These are phyloP conservation scores for Myochromella boudieri DNA, from an alignment of 768 basidiomycete genomes.

Conservation along the genomic window DNA sequence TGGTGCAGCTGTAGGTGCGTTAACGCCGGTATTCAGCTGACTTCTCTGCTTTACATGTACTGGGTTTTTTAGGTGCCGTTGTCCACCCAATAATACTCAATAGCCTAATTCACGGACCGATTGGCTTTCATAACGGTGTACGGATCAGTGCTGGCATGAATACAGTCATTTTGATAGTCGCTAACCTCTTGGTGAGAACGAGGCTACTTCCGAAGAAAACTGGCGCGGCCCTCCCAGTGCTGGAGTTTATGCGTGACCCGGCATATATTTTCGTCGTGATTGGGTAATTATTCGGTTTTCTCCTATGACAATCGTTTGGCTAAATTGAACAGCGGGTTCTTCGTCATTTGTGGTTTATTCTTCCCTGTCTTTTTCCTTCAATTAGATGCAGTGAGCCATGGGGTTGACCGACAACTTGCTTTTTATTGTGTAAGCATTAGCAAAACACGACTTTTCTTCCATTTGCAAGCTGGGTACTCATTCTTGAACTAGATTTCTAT, in stretches of 20 bases:
- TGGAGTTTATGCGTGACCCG: slow-evolving; percentile 29
- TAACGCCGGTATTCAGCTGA: no score
- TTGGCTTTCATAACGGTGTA: slow-evolving; percentile 41
- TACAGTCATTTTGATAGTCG: slow-evolving; percentile 29
- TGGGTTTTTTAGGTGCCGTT: slow-evolving; percentile 44
- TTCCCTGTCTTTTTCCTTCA: slow-evolving; percentile 54
- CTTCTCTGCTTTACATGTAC: no score
- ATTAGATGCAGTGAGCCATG: slow-evolving; percentile 43
- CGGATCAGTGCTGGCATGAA: slow-evolving; percentile 38
- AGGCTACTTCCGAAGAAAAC: slow-evolving; percentile 32
- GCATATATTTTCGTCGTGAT: slow-evolving; percentile 25
- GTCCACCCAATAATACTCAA: slow-evolving; percentile 63
- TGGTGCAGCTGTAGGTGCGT: slow-evolving; percentile 17
- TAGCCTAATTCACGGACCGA: slow-evolving; percentile 32
- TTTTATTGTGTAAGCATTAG: slow-evolving; percentile 44
- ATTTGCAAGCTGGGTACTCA: not conserved
- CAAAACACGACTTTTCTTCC: no score
- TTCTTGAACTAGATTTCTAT: slow-evolving; percentile 40
- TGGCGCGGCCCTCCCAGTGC: slow-evolving; percentile 20
- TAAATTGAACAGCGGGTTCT: slow-evolving; percentile 21
- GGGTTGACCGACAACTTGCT: slow-evolving; percentile 38
- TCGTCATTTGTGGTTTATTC: slow-evolving; percentile 35
- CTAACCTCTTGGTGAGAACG: slow-evolving; percentile 32
- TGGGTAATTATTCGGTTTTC: slow-evolving; percentile 6
- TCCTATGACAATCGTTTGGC: not conserved